Evolutionary conservation across 164 flowering plant species (phyloP).

Genomic region (Paratinospora sagittata): DNA sequence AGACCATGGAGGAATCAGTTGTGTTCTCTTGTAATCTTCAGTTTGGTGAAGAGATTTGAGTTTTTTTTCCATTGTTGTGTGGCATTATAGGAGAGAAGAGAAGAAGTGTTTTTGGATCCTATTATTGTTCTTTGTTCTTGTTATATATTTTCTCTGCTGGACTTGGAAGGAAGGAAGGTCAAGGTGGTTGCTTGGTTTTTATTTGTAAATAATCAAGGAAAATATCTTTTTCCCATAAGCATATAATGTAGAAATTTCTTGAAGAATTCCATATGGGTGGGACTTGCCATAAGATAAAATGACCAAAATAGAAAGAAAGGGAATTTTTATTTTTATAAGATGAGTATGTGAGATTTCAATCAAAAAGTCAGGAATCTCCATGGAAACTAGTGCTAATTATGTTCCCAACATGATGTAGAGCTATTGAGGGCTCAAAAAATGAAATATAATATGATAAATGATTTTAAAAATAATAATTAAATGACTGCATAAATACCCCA

Average conservation of each 20-base stretch:
- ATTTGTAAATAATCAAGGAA: background rate
- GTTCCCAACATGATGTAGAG: constrained; percentile 21
- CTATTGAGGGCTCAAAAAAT: no score
- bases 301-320: background rate
- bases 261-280: background rate
- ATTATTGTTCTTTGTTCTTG: background rate
- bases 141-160: background rate
- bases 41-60: constrained; percentile 6
- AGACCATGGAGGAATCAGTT: constrained; percentile 9
- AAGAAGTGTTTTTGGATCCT: background rate
- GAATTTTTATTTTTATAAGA: no score
- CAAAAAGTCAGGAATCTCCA: constrained; percentile 12
- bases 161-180: background rate
- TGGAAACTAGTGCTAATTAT: constrained; percentile 14
- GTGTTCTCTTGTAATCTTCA: constrained; percentile 8
- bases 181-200: background rate
- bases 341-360: constrained; percentile 11
- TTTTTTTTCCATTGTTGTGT: constrained; percentile 1
- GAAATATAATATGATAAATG: background rate
- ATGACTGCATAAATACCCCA: constrained; percentile 7
- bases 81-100: constrained; percentile 9
- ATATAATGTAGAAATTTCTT: background rate
- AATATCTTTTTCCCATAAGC: background rate
- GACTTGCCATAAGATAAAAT: constrained; percentile 5
- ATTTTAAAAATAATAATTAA: background rate